phyloP scores from a whole-genome alignment of 129 eudicot genomes.

The Silybum marianum region DNA sequence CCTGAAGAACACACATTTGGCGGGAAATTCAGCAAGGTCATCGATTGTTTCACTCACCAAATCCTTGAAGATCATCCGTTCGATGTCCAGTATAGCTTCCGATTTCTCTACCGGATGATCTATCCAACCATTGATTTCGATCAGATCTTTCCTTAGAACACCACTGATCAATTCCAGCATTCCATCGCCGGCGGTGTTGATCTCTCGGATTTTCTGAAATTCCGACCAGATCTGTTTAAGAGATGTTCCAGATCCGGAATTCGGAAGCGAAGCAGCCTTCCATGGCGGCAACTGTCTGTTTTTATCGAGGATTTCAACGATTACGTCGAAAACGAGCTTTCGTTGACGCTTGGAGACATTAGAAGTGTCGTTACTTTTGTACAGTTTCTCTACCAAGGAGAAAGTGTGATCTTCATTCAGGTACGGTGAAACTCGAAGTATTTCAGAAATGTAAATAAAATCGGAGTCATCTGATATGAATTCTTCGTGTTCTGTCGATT shows the following conservation, averaged over 20 bases:
- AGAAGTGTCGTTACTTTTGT: constrained; percentile 50
- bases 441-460: constrained; percentile 59
- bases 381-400: constrained; percentile 61
- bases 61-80: constrained; percentile 81
- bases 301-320: constrained; percentile 56
- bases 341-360: constrained; percentile 58
- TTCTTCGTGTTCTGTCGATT: constrained; percentile 33
- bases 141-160: constrained; percentile 64
- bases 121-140: constrained; percentile 60
- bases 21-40: constrained; percentile 57
- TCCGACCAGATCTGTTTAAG: constrained; percentile 67
- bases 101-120: constrained; percentile 65
- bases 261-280: constrained; percentile 41
- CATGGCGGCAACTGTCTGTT: constrained; percentile 62
- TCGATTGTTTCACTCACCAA: constrained; percentile 61
- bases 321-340: constrained; percentile 67
- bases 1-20: constrained; percentile 36
- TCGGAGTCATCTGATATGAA: constrained; percentile 52
- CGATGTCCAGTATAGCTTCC: constrained; percentile 68
- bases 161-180: constrained; percentile 53
- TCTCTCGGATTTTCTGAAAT: constrained; percentile 54
- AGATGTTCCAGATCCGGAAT: constrained; percentile 2
- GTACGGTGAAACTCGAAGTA: constrained; percentile 50
- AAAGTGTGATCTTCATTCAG: constrained; percentile 53
- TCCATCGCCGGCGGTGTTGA: constrained; percentile 24